Evolutionary conservation across 345 rosid genomes (phyloP).

Genomic region (Citrus glauca): DNA sequence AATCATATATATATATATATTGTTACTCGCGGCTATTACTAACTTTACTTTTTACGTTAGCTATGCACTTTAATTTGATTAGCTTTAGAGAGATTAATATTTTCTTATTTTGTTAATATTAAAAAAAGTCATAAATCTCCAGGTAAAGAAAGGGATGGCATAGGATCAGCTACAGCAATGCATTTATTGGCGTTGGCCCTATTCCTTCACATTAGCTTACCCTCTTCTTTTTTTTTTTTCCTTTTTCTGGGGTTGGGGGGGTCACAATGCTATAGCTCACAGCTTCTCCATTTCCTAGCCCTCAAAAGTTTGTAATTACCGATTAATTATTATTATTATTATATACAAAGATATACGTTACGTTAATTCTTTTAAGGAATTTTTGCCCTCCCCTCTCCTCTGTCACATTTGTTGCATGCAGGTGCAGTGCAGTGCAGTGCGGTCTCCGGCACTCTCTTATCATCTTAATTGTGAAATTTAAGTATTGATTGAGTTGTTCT

Average conservation of each 20-base stretch:
- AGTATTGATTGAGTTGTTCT: background rate
- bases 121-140: background rate
- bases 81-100: no score
- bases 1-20: no score
- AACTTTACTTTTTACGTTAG: no score
- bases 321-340: background rate
- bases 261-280: background rate
- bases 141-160: background rate
- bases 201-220: background rate
- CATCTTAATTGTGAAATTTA: no score
- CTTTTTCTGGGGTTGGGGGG: no score
- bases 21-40: no score
- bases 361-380: background rate
- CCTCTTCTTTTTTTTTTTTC: background rate
- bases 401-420: background rate
- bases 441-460: background rate
- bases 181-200: background rate
- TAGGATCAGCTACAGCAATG: background rate
- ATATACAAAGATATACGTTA: background rate
- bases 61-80: no score
- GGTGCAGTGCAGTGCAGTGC: no score
- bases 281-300: conserved; percentile 1
- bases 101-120: no score
- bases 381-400: conserved; percentile 6
- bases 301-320: background rate